Percentiles rank a stretch among this genome's conserved stretches.
Evolutionary conservation across 257 asterid genomes (phyloP).

Genomic region (Ophiorrhiza pumila): DNA sequence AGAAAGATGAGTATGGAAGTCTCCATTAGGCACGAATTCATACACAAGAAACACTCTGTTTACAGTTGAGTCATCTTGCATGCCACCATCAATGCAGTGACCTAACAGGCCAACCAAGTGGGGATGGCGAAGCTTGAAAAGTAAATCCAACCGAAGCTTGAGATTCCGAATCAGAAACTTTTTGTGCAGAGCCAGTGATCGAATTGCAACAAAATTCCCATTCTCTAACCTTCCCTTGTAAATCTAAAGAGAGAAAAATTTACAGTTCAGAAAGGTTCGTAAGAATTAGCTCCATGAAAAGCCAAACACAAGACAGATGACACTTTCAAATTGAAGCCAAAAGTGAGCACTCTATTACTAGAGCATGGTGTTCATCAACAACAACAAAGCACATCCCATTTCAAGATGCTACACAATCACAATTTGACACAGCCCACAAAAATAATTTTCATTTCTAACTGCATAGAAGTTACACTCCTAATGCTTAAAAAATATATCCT

Average conservation of each 20-base stretch:
- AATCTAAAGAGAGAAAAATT: constrained; percentile 44
- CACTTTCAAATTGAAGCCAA: not conserved
- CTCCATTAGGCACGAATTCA: constrained; percentile 75
- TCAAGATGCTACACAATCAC: not conserved
- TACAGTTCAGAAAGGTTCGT: constrained; percentile 11
- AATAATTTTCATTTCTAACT: not conserved
- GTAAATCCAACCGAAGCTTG: constrained; percentile 68
- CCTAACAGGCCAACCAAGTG: constrained; percentile 76
- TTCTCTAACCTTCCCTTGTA: constrained; percentile 82
- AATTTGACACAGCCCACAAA: not conserved
- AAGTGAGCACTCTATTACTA: not conserved
- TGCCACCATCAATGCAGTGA: constrained; percentile 70
- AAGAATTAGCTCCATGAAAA: constrained; percentile 3
- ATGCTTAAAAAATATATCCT: too few species aligned
- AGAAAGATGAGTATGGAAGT: constrained; percentile 71
- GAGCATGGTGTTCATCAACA: not conserved
- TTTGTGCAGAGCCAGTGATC: constrained; percentile 53
- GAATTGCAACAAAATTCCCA: constrained; percentile 55
- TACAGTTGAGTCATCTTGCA: constrained; percentile 59
- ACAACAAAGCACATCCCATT: not conserved
- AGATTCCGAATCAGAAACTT: constrained; percentile 64
- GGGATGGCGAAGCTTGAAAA: constrained; percentile 86
- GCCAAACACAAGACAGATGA: not conserved
- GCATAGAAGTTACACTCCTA: not conserved
- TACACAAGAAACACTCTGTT: constrained; percentile 74